A percentile compares a stretch with the other conserved stretches of the same genome.
Evolutionary conservation across 768 basidiomycete genomes (phyloP).

Genomic region (Suillus variegatus): DNA sequence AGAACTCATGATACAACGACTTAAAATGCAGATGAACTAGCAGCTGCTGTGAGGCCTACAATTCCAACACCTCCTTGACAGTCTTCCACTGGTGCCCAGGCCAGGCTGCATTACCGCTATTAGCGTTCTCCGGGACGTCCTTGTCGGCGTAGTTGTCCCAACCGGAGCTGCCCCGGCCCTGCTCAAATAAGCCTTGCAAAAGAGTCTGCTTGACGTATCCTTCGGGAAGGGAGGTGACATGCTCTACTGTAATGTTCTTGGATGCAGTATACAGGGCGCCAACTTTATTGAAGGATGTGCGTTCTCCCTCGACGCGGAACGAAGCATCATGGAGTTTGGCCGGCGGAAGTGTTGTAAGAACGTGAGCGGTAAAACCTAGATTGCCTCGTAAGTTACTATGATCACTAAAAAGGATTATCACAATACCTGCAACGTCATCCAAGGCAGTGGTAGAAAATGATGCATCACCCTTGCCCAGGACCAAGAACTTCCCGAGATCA

Average conservation of each 20-base stretch:
- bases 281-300: constrained; percentile 25
- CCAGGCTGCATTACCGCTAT: constrained; percentile 34
- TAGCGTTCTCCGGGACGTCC: constrained; percentile 32
- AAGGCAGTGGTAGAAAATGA: constrained; percentile 33
- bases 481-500: constrained; percentile 30
- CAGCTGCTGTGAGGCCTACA: constrained; percentile 15
- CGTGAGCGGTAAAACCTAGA: constrained; percentile 37
- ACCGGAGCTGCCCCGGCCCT: constrained; percentile 34
- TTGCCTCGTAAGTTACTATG: not conserved
- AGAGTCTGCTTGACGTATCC: constrained; percentile 31
- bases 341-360: constrained; percentile 32
- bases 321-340: constrained; percentile 28
- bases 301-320: constrained; percentile 40
- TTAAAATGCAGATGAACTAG: not conserved
- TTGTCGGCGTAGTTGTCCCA: constrained; percentile 33
- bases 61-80: constrained; percentile 27
- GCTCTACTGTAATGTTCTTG: constrained; percentile 17
- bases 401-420: constrained; percentile 15
- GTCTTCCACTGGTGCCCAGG: constrained; percentile 35
- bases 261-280: constrained; percentile 29
- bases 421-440: constrained; percentile 35
- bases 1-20: not conserved
- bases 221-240: constrained; percentile 29
- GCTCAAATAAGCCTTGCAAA: constrained; percentile 29
- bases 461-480: constrained; percentile 33